Evolutionary conservation across 805 yeast species (phyloP).

Genomic region (Komagataella phaffii): DNA sequence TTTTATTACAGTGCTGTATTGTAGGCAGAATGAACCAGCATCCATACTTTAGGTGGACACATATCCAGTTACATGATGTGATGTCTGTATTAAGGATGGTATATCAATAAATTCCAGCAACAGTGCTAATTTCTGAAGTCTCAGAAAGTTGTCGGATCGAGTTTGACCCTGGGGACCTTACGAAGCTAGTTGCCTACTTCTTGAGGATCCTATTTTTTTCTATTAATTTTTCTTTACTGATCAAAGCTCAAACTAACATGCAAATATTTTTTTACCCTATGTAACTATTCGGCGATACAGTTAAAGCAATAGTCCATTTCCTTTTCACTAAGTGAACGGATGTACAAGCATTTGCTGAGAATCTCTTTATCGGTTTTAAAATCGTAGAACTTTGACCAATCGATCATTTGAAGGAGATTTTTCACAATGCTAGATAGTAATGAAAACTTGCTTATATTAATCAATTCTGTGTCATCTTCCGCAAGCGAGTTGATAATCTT

Average conservation of each 20-base stretch:
- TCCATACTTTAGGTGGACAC: background rate
- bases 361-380: conserved; percentile 45
- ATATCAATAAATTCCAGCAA: background rate
- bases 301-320: conserved; percentile 40
- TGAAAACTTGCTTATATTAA: conserved; percentile 70
- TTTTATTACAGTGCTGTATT: background rate
- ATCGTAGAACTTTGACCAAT: conserved; percentile 66
- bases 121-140: background rate
- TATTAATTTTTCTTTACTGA: no score
- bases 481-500: conserved; percentile 10
- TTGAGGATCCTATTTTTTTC: background rate
- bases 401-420: conserved; percentile 66
- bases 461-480: conserved; percentile 21
- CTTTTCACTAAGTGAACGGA: conserved; percentile 57
- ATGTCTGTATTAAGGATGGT: background rate
- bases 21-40: background rate
- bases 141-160: background rate
- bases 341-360: conserved; percentile 72
- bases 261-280: background rate
- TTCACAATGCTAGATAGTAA: conserved; percentile 68
- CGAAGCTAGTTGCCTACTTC: background rate
- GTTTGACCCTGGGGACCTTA: background rate
- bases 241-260: background rate
- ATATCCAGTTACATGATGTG: background rate
- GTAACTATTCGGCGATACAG: conserved; percentile 2